A percentile compares a stretch with the other conserved stretches of the same genome.
These are phyloP conservation scores for Candida mesenterica DNA, from an alignment of 1,139 yeast genomes.

Conservation along the genomic window DNA sequence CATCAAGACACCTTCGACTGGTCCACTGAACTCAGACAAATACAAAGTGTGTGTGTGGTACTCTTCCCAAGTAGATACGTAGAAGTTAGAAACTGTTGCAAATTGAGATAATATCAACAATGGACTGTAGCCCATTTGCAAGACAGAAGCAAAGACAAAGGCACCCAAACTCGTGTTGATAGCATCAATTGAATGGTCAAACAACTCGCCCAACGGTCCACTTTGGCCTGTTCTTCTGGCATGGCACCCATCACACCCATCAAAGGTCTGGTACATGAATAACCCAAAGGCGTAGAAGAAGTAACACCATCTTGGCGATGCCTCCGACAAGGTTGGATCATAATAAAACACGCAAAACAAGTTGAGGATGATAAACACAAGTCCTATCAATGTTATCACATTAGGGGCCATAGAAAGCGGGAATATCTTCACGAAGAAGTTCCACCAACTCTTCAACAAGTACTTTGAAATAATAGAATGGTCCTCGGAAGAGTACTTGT, in stretches of 20 bases:
- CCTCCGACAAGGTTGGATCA: constrained; percentile 63
- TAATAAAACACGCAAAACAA: constrained; percentile 64
- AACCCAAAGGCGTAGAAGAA: constrained; percentile 78
- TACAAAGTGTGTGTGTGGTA: constrained; percentile 84
- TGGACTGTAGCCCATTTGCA: constrained; percentile 71
- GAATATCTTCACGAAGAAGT: constrained; percentile 65
- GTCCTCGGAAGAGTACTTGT: constrained; percentile 77
- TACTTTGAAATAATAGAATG: constrained; percentile 74
- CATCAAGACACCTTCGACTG: constrained; percentile 88
- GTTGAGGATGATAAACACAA: constrained; percentile 66
- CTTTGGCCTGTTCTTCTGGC: constrained; percentile 92
- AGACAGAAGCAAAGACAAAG: constrained; percentile 68
- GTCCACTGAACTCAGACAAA: constrained; percentile 82
- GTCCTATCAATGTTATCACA: constrained; percentile 77
- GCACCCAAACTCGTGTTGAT: constrained; percentile 82
- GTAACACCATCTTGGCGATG: constrained; percentile 80
- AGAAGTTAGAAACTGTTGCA: constrained; percentile 77
- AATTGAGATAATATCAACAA: constrained; percentile 66
- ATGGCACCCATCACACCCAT: constrained; percentile 94
- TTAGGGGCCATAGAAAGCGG: constrained; percentile 90
- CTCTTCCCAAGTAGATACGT: constrained; percentile 94
- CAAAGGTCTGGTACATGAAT: constrained; percentile 91
- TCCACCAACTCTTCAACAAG: constrained; percentile 79
- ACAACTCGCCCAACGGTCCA: constrained; percentile 92
- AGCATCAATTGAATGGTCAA: constrained; percentile 93